Evolutionary conservation across 139 green algal genomes (phyloP).

Genomic region (Volvox africanus): DNA sequence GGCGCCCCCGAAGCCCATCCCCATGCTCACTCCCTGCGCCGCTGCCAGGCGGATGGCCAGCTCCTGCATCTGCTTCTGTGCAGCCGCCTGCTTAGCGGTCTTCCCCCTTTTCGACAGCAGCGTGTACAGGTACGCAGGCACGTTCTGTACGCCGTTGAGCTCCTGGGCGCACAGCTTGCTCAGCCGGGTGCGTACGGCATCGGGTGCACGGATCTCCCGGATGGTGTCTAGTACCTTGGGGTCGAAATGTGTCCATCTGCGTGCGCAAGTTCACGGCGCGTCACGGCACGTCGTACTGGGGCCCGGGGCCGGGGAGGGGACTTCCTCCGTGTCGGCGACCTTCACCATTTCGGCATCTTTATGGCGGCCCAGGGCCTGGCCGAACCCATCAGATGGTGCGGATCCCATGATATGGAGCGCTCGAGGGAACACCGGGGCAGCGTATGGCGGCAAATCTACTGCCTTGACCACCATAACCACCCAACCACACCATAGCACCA

Average conservation of each 20-base stretch:
- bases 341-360: too few relatives aligned
- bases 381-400: too few relatives aligned
- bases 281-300: neutral
- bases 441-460: neutral
- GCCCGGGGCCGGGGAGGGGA: too few relatives aligned
- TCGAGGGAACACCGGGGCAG: too few relatives aligned
- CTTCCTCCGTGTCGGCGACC: too few relatives aligned
- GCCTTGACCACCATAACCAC: neutral
- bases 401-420: neutral
- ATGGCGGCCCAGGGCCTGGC: too few relatives aligned
- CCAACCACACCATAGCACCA: too few relatives aligned
- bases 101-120: constrained; percentile 63
- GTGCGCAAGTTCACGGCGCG: neutral
- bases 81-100: constrained; percentile 62
- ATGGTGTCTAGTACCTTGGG: constrained; percentile 67
- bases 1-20: neutral
- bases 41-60: constrained; percentile 22
- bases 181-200: constrained; percentile 42
- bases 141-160: constrained; percentile 44
- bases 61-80: constrained; percentile 53
- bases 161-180: constrained; percentile 46
- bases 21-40: neutral
- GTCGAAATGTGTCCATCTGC: constrained; percentile 60
- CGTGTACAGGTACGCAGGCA: constrained; percentile 65
- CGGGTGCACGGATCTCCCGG: constrained; percentile 39